phyloP scores from a whole-genome alignment of 345 rosid genomes.

The Eucalyptus curtisii region DNA sequence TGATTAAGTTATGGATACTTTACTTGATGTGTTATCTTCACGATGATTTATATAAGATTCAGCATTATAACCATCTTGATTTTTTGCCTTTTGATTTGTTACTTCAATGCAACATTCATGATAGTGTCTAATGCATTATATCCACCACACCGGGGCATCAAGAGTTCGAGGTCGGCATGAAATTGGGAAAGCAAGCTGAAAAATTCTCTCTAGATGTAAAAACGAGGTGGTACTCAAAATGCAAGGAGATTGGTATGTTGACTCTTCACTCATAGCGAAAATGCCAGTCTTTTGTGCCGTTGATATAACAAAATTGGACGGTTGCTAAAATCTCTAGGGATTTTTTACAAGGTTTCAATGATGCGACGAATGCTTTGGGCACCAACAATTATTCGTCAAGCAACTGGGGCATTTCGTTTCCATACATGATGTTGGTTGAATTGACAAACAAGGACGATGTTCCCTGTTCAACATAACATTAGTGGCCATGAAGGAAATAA shows the following conservation, averaged over 20 bases:
- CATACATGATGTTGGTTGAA: background rate
- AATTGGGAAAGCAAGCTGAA: background rate
- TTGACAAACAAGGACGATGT: background rate
- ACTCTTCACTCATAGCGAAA: background rate
- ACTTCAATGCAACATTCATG: background rate
- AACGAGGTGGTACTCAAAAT: background rate
- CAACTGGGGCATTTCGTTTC: background rate
- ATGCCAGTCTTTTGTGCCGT: background rate
- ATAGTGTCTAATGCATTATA: background rate
- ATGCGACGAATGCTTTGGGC: background rate
- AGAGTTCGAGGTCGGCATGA: background rate
- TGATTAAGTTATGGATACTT: background rate
- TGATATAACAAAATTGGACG: background rate
- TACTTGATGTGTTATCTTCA: background rate
- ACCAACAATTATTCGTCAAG: background rate
- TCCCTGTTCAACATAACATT: background rate
- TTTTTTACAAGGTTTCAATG: background rate
- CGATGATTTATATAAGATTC: background rate
- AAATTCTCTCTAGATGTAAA: background rate
- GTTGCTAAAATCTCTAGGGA: background rate
- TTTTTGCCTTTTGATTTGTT: background rate
- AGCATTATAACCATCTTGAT: background rate
- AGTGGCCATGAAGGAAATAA: background rate
- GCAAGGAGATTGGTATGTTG: background rate
- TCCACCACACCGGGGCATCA: background rate